These are phyloP conservation scores for Fusarium sp. DNA, from an alignment of 2,329 filamentous ascomycete genomes.

Conservation along the genomic window DNA sequence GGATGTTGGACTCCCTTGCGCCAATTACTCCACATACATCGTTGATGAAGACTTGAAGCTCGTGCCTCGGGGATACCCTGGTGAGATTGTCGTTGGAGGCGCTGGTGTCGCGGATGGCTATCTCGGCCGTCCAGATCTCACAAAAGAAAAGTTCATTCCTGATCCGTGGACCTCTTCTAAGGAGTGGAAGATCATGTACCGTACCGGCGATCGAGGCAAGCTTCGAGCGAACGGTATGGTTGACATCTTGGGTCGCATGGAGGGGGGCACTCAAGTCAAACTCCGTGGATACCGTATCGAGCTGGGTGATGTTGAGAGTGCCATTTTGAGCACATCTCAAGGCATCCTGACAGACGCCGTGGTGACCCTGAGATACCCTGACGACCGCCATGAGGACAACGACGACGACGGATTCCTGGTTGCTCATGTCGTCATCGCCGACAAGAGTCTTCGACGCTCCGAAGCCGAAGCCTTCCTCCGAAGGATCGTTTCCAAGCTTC, in stretches of 20 bases:
- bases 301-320: constrained; percentile 51
- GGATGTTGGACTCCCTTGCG: neutral
- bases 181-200: constrained; percentile 17
- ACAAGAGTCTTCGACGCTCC: neutral
- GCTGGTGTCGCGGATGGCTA: constrained; percentile 10
- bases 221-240: constrained; percentile 50
- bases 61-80: neutral
- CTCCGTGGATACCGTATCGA: constrained; percentile 59
- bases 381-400: neutral
- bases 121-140: neutral
- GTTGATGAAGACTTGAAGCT: neutral
- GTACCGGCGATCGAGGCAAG: constrained; percentile 24
- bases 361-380: neutral
- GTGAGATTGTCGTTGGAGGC: constrained; percentile 12
- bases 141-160: neutral
- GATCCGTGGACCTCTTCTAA: constrained; percentile 6
- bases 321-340: constrained; percentile 1
- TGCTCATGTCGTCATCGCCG: constrained; percentile 1
- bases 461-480: neutral
- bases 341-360: constrained; percentile 1
- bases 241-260: constrained; percentile 51
- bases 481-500: neutral
- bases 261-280: constrained; percentile 59
- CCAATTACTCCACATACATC: constrained; percentile 3
- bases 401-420: neutral